phyloP scores from a whole-genome alignment of 306 rosid genomes.

The Quercus bicolor region DNA sequence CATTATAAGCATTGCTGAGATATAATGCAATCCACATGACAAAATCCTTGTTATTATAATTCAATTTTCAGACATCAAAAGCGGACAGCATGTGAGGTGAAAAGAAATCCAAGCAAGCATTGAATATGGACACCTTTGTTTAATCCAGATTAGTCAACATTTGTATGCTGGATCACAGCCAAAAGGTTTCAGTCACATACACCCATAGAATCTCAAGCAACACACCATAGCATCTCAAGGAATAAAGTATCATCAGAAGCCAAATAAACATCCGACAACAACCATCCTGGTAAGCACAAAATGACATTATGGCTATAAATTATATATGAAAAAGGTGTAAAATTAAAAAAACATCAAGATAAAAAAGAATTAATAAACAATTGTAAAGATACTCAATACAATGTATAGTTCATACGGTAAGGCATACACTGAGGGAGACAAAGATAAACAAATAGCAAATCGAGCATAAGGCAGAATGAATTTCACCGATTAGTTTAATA shows the following conservation, averaged over 20 bases:
- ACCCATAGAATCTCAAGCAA: slow-evolving; percentile 7
- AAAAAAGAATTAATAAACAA: not conserved
- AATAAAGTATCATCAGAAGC: slow-evolving; percentile 5
- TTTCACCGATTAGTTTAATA: not conserved
- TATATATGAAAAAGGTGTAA: not conserved
- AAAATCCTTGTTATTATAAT: slow-evolving; percentile 19
- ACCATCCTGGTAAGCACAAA: slow-evolving; percentile 18
- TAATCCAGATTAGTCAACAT: slow-evolving; percentile 33
- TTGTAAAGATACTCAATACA: not conserved
- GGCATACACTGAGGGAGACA: not conserved
- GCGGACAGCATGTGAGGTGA: slow-evolving; percentile 47
- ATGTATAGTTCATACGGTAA: not conserved
- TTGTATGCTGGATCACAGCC: slow-evolving; percentile 31
- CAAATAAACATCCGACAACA: slow-evolving; percentile 12
- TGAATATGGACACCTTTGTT: slow-evolving; percentile 49
- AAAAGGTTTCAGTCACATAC: slow-evolving; percentile 24
- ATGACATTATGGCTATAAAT: slow-evolving; percentile 5
- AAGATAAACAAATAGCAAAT: not conserved
- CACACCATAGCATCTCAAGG: slow-evolving; percentile 5
- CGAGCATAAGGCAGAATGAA: not conserved
- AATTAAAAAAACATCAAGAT: not conserved
- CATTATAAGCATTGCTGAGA: not conserved
- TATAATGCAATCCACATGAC: slow-evolving; percentile 41
- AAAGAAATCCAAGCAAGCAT: slow-evolving; percentile 37
- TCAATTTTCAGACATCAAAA: slow-evolving; percentile 22